phyloP scores from a whole-genome alignment of 345 rosid species.

The Hypericum androsaemum region DNA sequence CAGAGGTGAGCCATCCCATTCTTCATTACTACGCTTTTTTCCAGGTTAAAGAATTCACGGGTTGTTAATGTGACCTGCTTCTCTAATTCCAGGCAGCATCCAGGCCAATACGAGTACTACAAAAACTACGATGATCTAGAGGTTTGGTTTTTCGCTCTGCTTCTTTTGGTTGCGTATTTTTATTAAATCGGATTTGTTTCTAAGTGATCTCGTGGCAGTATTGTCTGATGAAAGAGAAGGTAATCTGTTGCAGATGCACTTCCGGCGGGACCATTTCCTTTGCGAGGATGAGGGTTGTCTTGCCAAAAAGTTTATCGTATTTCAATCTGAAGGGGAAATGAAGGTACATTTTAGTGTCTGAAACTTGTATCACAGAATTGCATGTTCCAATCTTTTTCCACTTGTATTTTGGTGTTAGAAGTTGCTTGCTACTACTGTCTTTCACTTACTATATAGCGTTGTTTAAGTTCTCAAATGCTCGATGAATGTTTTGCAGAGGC shows the following conservation, averaged over 20 bases:
- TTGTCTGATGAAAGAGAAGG: neutral
- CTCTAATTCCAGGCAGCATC: constrained; percentile 16
- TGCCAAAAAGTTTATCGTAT: constrained; percentile 20
- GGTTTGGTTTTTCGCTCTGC: constrained; percentile 7
- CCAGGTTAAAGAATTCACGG: neutral
- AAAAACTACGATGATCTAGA: constrained; percentile 17
- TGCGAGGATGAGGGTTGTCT: constrained; percentile 24
- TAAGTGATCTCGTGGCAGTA: neutral
- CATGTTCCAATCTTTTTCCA: no score
- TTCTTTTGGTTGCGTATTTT: neutral
- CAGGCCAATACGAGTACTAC: constrained; percentile 19
- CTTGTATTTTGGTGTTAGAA: no score
- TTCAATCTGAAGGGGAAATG: constrained; percentile 17
- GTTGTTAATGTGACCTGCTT: neutral
- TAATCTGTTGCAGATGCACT: constrained; percentile 14
- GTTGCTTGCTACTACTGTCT: no score
- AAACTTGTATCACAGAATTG: no score
- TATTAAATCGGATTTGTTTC: neutral
- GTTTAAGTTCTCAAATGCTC: no score
- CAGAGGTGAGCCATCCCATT: constrained; percentile 10
- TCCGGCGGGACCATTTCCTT: constrained; percentile 15
- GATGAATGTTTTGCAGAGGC: constrained; percentile 47
- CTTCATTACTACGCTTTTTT: neutral
- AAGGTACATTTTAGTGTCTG: constrained; percentile 8
- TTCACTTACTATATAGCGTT: no score